phyloP scores from a whole-genome alignment of 2,329 filamentous ascomycete species.

The Penicillium sp. region DNA sequence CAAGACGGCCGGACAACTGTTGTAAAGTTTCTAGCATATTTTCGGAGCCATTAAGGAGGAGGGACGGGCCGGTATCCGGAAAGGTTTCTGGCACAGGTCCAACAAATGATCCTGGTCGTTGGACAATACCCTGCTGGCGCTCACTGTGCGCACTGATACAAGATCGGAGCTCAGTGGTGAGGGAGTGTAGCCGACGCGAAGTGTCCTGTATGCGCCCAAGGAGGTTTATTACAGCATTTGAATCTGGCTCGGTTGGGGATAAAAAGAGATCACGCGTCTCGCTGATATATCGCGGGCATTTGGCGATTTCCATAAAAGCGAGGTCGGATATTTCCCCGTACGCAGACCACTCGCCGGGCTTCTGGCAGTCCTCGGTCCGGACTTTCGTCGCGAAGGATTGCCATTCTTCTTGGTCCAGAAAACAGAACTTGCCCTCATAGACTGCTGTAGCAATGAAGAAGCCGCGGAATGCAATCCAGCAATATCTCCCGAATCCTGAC shows the following conservation, averaged over 20 bases:
- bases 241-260: not conserved
- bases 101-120: constrained; percentile 24
- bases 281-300: constrained; percentile 31
- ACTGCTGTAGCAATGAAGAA: constrained; percentile 39
- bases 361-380: constrained; percentile 27
- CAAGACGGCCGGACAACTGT: constrained; percentile 20
- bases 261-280: constrained; percentile 21
- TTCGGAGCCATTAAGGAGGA: constrained; percentile 29
- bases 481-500: constrained; percentile 34
- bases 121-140: constrained; percentile 25
- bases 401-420: constrained; percentile 38
- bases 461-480: constrained; percentile 40
- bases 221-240: constrained; percentile 2
- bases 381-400: constrained; percentile 25
- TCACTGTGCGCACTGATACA: constrained; percentile 25
- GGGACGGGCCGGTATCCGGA: constrained; percentile 25
- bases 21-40: constrained; percentile 22
- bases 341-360: constrained; percentile 25
- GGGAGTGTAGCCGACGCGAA: constrained; percentile 6
- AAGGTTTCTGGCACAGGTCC: constrained; percentile 26
- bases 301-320: constrained; percentile 30
- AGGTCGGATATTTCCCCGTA: constrained; percentile 26
- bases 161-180: constrained; percentile 15
- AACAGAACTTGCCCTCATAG: constrained; percentile 35
- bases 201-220: constrained; percentile 21